Base-by-base conservation (phyloP, 1,284 basidiomycete genomes). In the Cutaneotrichosporon sp. region DNA sequence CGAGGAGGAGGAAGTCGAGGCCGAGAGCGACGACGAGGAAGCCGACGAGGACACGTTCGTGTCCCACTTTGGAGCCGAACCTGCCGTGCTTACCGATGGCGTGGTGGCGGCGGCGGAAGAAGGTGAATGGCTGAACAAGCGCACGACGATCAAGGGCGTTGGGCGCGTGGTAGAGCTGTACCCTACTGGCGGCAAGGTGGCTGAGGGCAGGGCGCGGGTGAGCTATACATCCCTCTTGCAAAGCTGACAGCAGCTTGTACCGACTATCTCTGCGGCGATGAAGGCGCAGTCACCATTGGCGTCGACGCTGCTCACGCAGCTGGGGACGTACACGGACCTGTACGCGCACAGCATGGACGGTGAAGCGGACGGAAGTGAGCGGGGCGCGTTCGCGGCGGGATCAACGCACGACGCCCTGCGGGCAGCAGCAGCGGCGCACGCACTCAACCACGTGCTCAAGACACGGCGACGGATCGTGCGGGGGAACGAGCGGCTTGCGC, bases 391-490 rank as follows among this genome's bases (percentile, higher is more conserved):
- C 26, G 46, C 42, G 0, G 18, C 50, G 14, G 62, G 67, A 15
- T 30, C 26, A 10, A 64, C 69, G 14, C 59, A 69, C 44, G 73
- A 77, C 55, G 74, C 73, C 15, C 77, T 83, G 36, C 81, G 88
- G 37, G 83, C 88, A 64, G 82, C 82, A 1, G 79, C 84, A 2
- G 77, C 86, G 4, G 75, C 92, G 9, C 90, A 94, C 70, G 81
- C 81, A 1, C 69, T 94, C 48, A 89, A 92, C 65, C 91, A 96
- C 74, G 80, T 92, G 46, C 82, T 84, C 49, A 93, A 87, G 91
- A 97, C 93, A 60, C 86, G 94, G n/a, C 83, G 87, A 13, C 81
- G 84, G 8, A 81, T 98, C n/a, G 79, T 97, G 15, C 93, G 93
- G 70, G 96, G 94, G 73, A 97, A 97, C 67, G 91, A 97, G 63